These are phyloP conservation scores for Taphrina wiesneri DNA, from an alignment of 1,139 yeast genomes.

Conservation along the genomic window DNA sequence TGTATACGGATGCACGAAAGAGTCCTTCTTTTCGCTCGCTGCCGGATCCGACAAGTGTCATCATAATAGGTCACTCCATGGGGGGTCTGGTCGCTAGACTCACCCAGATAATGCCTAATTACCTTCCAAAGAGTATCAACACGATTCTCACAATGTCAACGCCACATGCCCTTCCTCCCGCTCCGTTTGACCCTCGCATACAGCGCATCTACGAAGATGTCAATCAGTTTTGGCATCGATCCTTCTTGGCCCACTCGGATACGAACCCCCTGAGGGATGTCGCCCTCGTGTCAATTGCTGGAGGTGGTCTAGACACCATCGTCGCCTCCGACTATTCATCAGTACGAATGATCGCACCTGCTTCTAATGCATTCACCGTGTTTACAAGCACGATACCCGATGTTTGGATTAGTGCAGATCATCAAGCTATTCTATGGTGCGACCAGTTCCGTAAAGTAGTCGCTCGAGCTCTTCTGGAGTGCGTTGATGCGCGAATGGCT, in stretches of 20 bases:
- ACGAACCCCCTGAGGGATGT: conserved; percentile 45
- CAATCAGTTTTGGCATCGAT: conserved; percentile 78
- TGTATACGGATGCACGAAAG: conserved; percentile 53
- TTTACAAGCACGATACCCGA: conserved; percentile 83
- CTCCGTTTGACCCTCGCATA: conserved; percentile 92
- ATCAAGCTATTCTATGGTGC: conserved; percentile 97
- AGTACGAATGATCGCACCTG: conserved; percentile 69
- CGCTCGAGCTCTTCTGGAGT: conserved; percentile 60
- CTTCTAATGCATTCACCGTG: conserved; percentile 74
- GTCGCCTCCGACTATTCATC: conserved; percentile 94
- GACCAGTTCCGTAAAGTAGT: conserved; percentile 72
- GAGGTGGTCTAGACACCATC: conserved; percentile 79
- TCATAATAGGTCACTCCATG: conserved; percentile 91
- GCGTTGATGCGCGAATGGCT: conserved; percentile 46
- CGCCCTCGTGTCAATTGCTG: conserved; percentile 68
- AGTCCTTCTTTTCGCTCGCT: conserved; percentile 40
- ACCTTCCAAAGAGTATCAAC: conserved; percentile 67
- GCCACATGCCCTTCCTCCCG: conserved; percentile 91
- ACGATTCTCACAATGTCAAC: conserved; percentile 85
- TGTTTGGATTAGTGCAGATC: conserved; percentile 96
- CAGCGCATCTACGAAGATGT: conserved; percentile 69
- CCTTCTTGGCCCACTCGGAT: conserved; percentile 47
- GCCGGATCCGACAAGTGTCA: conserved; percentile 65
- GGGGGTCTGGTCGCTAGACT: conserved; percentile 91
- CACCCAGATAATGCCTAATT: conserved; percentile 76